Base-by-base conservation (phyloP, 1,139 yeast genomes). In the Wickerhamomyces sp. region DNA sequence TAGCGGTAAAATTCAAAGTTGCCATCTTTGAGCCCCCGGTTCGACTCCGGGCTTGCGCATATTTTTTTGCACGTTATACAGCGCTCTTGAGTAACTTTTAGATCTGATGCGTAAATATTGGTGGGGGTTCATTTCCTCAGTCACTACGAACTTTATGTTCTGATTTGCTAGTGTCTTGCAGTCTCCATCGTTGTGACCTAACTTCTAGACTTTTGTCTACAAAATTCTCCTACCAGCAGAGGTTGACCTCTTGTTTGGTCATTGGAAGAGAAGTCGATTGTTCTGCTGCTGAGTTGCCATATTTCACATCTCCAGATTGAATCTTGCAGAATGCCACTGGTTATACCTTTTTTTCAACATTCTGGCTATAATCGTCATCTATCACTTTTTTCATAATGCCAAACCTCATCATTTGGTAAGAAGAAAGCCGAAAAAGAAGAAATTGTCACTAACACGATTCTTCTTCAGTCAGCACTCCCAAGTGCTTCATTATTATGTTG, bases 171-270 rank as follows among this genome's bases (percentile, higher is more conserved):
- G 86, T 54, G 78, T 78, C 39, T 70, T 75, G 33, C 84, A 77
- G 52, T 80, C 82, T 13, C 61, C 58, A 15, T 38, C 50, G 4
- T 61, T 71, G 37, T 69, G 78, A 72, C 84, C 83, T 12, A 77
- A 78, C 2, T 81, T 83, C 61, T 81, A 81, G 80, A 68, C 66
- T 4, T 86, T 83, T 64, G 78, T 83, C 85, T 75, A 78, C 62
- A 73, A 78, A 51, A 71, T 72, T 75, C 84, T 6, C 91, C 91
- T 17, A 72, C 74, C n/a, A n/a, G n/a, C 78, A 76, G 35, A 79
- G 77, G 28, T 59, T 80, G 51, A 65, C 79, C 29, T 58, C 74
- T 17, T 41, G 65, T 11, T 40, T 79, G 38, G 57, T 80, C 22
- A 83, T 80, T 40, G 66, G 70, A 14, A 70, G 80, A 35, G 58